phyloP scores from a whole-genome alignment of 257 asterid genomes.

The Capsicum baccatum region DNA sequence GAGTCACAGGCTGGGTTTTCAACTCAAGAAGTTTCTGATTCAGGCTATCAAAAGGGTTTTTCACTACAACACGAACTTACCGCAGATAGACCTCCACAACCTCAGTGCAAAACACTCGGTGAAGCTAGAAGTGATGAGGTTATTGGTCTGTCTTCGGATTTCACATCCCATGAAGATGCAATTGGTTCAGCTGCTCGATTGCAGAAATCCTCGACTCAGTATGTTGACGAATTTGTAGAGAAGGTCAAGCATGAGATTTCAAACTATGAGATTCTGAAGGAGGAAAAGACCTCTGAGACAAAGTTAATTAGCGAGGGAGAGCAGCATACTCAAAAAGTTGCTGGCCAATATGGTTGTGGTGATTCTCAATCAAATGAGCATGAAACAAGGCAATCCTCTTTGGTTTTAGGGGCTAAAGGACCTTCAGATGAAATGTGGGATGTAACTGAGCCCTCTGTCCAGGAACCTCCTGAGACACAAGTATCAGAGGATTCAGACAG shows the following conservation, averaged over 20 bases:
- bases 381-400: slow-evolving; percentile 45
- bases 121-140: slow-evolving; percentile 37
- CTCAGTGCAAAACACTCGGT: slow-evolving; percentile 36
- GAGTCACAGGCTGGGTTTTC: slow-evolving; percentile 38
- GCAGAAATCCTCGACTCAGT: slow-evolving; percentile 62
- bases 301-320: slow-evolving; percentile 46
- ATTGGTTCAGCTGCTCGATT: slow-evolving; percentile 70
- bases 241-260: slow-evolving; percentile 58
- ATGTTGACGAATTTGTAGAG: slow-evolving; percentile 65
- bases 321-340: slow-evolving; percentile 31
- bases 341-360: slow-evolving; percentile 39
- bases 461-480: slow-evolving; percentile 47
- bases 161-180: slow-evolving; percentile 48
- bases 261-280: slow-evolving; percentile 55
- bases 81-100: slow-evolving; percentile 34
- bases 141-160: slow-evolving; percentile 36
- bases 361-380: slow-evolving; percentile 53
- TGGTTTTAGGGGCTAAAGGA: slow-evolving; percentile 58
- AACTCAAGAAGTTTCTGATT: slow-evolving; percentile 42
- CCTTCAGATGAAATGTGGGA: slow-evolving; percentile 89
- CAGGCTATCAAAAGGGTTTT: slow-evolving; percentile 36
- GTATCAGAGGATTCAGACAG: slow-evolving; percentile 46
- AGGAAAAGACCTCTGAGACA: slow-evolving; percentile 48
- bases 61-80: slow-evolving; percentile 32
- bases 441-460: slow-evolving; percentile 52